Conservation (phyloP, 164 flowering plant genomes). For the Stephania cephalantha region DNA sequence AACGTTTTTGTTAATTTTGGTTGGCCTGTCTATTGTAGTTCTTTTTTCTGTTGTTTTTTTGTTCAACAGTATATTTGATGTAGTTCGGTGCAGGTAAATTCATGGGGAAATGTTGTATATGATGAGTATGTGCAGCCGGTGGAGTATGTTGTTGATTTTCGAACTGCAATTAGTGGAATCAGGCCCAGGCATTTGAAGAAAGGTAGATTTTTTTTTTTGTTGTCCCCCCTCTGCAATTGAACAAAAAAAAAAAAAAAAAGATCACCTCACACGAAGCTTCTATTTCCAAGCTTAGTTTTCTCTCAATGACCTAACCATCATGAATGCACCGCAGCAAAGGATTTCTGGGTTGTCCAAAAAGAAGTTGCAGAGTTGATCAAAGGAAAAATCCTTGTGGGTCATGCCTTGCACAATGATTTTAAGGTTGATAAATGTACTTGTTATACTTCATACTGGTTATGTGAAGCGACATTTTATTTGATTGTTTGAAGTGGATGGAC, state of each 20-base stretch:
- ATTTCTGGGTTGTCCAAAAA: slow-evolving; percentile 59
- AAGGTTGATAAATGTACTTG: slow-evolving; percentile 38
- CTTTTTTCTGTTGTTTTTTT: neutral
- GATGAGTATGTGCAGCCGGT: slow-evolving; percentile 89
- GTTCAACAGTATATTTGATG: neutral
- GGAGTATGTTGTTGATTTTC: slow-evolving; percentile 81
- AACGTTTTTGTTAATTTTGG: neutral
- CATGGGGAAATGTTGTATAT: slow-evolving; percentile 85
- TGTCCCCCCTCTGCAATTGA: too few species aligned
- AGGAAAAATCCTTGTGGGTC: slow-evolving; percentile 86
- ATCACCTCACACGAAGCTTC: neutral
- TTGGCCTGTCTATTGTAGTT: slow-evolving; percentile 1
- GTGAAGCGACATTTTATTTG: neutral
- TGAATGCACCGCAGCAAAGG: slow-evolving; percentile 50
- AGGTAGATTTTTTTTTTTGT: slow-evolving; percentile 36
- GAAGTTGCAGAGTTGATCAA: slow-evolving; percentile 75
- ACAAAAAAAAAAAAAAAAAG: too few species aligned
- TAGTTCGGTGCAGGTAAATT: slow-evolving; percentile 58
- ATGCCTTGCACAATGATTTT: slow-evolving; percentile 85
- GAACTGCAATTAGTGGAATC: slow-evolving; percentile 85
- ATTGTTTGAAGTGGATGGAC: slow-evolving; percentile 2
- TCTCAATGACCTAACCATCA: slow-evolving; percentile 5
- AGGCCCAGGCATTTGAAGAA: slow-evolving; percentile 72
- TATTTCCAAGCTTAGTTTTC: neutral
- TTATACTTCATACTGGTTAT: slow-evolving; percentile 2